These are phyloP conservation scores for Globisporangium carolinianum DNA, from an alignment of 352 stramenopile species.

Conservation along the genomic window DNA sequence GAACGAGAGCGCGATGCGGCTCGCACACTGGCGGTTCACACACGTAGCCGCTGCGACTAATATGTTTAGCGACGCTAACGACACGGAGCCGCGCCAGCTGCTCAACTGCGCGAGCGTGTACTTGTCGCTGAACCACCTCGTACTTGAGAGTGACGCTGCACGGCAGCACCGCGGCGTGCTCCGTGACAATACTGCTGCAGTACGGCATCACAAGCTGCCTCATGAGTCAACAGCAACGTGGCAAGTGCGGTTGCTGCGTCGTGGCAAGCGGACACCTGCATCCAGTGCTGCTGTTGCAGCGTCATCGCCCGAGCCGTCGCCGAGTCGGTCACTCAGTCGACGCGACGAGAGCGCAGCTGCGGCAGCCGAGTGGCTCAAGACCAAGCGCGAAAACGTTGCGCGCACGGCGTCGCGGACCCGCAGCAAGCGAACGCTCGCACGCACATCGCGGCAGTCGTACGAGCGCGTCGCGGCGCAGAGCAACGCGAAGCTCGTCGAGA, in stretches of 20 bases:
- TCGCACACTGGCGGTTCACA: slow-evolving; percentile 47
- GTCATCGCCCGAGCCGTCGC: too few species aligned
- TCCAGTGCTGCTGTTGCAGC: too few species aligned
- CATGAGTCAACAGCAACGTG: slow-evolving; percentile 13
- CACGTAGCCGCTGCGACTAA: background rate
- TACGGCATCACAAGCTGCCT: too few species aligned
- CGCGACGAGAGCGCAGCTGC: too few species aligned
- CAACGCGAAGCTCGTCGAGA: slow-evolving; percentile 43
- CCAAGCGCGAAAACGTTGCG: slow-evolving; percentile 23
- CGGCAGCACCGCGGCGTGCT: slow-evolving; percentile 22
- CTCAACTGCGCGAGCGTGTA: slow-evolving; percentile 33
- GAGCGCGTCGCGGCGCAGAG: slow-evolving; percentile 36
- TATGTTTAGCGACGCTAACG: slow-evolving; percentile 1
- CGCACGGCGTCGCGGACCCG: slow-evolving; percentile 18
- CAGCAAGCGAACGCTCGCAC: slow-evolving; percentile 22
- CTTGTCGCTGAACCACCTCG: slow-evolving; percentile 30
- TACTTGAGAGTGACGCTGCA: slow-evolving; percentile 22
- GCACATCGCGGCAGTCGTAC: slow-evolving; percentile 32
- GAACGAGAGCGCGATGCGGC: slow-evolving; percentile 40
- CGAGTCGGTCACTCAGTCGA: too few species aligned
- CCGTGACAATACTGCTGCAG: background rate
- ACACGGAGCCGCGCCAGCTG: slow-evolving; percentile 20
- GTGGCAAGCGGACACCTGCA: slow-evolving; percentile 4
- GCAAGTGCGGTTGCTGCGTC: slow-evolving; percentile 51
- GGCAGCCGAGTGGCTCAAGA: slow-evolving; percentile 34